Base-by-base conservation (phyloP, 768 basidiomycete species). In the Amanita pseudoporphyria region DNA sequence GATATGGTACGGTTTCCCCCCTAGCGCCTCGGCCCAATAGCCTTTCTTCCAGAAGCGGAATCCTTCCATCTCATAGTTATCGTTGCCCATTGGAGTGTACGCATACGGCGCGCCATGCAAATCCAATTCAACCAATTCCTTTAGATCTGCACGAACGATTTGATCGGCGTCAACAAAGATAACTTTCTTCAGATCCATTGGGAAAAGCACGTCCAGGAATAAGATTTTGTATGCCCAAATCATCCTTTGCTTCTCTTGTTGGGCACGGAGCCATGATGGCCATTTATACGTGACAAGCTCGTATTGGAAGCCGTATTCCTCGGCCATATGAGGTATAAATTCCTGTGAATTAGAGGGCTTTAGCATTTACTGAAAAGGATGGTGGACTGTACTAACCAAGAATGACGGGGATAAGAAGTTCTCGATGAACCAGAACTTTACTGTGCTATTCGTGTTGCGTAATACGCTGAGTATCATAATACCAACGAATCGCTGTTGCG, bases 171-270 rank as follows among this genome's bases (percentile, higher is more conserved):
- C 96, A 44, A 99, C 95, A 61, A 99, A 98, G 57, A 99, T 94
- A 54, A 99, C 95, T 63, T 96, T 96, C 70, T 97, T 94, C 51
- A 99, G 79, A 66, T 95, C 90, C 85, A 98, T 93, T 1, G 96
- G 96, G 78, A 99, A 99, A 6, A 98, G 78, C 13, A 98, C 94
- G 58, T 99, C 96, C 13, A 99, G 79, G 78, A 99, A 99, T 37
- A 99, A 82, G 54, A 99, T 99, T 69, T 99, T 98, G 74, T 98
- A 99, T 0, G 90, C 95, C 96, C 96, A 98, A 57, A 99, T 99
- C 49, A 95, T 85, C 9, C 96, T 79, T 64, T 99, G 96, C 65
- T 99, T 99, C 69, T 99, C 96, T 52, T 84, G 92, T 62, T 98
- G 96, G 12, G 80, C 80, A n/a, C 92, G 85, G 3, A 99, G 75